Base-by-base conservation (phyloP, 1,284 basidiomycete genomes). In the Volvariella volvacea region DNA sequence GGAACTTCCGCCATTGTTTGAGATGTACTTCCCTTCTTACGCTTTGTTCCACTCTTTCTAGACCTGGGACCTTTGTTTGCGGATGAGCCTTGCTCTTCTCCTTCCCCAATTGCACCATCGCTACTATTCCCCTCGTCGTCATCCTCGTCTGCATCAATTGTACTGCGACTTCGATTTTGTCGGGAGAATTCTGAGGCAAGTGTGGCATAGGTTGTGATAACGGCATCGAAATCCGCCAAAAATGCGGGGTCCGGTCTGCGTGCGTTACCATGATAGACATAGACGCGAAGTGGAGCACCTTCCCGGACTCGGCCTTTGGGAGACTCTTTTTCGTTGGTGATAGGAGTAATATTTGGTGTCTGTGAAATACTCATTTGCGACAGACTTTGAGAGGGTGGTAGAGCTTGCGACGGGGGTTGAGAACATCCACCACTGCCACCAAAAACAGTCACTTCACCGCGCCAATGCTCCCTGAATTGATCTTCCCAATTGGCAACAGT, bases 401-500 rank as follows among this genome's bases (percentile, higher is more conserved):
- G n/a, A n/a, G 25, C 25, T 33, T 61, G 58, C 19, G 57, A 51
- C 21, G 58, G 56, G 37, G 62, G 49, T 30, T 60, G 55, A 43
- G 65, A 69, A 42, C 60, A 52, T 41, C 67, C 67, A 32, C 79
- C 76, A 19, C 68, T 72, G 2, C 90, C 91, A n/a, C 91, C 91
- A 41, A 85, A 70, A 37, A 94, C 83, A 22, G 74, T 73, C 4
- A 94, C 89, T 45, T 83, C 77, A 10, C 91, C 90, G 48, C 78
- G 78, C 91, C 91, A 92, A 64, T 99, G 96, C 60, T 98, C 94
- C 48, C 84, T 79, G 60, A 99, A 89, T 63, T 99, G 96, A 51
- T 96, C 92, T 65, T 99, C 95, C 96, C 96, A 99, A 59, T 98
- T 99, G 39, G 90, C 83, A 1, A 99, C 91, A 1, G 96, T 97